These are phyloP conservation scores for Pisolithus orientalis DNA, from an alignment of 768 basidiomycete genomes.

Conservation along the genomic window DNA sequence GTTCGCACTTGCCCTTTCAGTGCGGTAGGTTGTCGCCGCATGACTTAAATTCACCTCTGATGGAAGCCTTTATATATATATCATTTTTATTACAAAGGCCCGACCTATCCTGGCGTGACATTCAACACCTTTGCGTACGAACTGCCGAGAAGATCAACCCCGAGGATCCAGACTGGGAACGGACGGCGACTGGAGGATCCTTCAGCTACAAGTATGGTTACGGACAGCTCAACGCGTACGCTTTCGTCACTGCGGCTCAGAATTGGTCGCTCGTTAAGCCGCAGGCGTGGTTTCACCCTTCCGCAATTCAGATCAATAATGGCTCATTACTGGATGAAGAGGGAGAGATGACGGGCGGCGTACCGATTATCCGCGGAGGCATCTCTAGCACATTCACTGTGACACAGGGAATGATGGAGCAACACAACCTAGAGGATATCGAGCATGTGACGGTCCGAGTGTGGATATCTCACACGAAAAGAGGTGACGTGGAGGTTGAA, in stretches of 20 bases:
- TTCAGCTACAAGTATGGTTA: constrained; percentile 96
- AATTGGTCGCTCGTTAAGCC: constrained; percentile 87
- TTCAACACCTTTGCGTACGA: constrained; percentile 83
- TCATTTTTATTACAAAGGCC: constrained; percentile 44
- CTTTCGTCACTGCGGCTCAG: constrained; percentile 74
- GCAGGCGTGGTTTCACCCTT: constrained; percentile 82
- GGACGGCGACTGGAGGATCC: constrained; percentile 43
- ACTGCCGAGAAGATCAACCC: constrained; percentile 75
- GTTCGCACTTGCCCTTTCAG: constrained; percentile 84
- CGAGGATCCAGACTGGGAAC: constrained; percentile 93
- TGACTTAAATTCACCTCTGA: constrained; percentile 1
- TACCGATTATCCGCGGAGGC: constrained; percentile 60
- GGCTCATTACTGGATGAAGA: constrained; percentile 46
- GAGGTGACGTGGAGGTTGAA: constrained; percentile 94
- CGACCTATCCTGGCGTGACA: constrained; percentile 93
- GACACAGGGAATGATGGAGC: constrained; percentile 56
- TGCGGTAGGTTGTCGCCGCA: constrained; percentile 46
- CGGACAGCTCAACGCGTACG: constrained; percentile 79
- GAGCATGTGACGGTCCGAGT: constrained; percentile 93
- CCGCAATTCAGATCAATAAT: constrained; percentile 58
- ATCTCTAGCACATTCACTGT: constrained; percentile 58
- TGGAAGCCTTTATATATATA: not conserved
- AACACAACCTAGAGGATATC: constrained; percentile 77
- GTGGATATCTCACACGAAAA: constrained; percentile 80
- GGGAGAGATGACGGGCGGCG: constrained; percentile 52